Conservation (phyloP, 768 basidiomycete genomes). For the Serendipita sp. region DNA sequence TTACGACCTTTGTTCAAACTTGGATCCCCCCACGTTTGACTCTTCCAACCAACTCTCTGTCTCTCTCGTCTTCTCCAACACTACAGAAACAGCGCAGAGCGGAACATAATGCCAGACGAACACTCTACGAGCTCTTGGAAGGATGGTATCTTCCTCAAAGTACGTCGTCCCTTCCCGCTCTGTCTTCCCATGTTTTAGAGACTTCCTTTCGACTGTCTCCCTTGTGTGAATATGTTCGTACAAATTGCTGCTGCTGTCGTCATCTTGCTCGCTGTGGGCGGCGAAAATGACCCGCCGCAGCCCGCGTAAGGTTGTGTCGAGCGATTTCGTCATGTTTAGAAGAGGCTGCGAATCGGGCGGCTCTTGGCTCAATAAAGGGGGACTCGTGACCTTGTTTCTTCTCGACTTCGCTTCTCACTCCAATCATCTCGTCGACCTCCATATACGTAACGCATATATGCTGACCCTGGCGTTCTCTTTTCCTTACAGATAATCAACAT, state of each 20-base stretch:
- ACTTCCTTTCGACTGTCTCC: background rate
- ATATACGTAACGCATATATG: background rate
- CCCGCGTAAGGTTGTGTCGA: background rate
- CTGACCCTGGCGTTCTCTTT: background rate
- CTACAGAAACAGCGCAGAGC: background rate
- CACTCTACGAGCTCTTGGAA: slow-evolving; percentile 35
- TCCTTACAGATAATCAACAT: slow-evolving; percentile 51
- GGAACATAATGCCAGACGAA: background rate
- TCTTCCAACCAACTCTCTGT: no score
- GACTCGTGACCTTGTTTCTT: slow-evolving; percentile 53
- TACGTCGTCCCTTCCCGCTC: slow-evolving; percentile 15
- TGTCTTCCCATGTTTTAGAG: background rate
- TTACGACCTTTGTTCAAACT: no score
- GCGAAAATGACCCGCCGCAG: background rate
- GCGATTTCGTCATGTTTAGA: background rate
- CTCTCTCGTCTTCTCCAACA: no score
- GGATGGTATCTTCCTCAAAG: slow-evolving; percentile 73
- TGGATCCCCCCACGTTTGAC: no score
- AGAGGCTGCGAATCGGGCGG: background rate
- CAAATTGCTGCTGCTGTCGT: background rate
- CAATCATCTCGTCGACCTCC: background rate
- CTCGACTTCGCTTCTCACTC: background rate
- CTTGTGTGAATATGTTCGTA: background rate
- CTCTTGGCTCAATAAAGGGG: slow-evolving; percentile 30
- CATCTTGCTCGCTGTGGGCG: background rate